Base-by-base conservation (phyloP, 768 basidiomycete species). In the Russula brevipes region DNA sequence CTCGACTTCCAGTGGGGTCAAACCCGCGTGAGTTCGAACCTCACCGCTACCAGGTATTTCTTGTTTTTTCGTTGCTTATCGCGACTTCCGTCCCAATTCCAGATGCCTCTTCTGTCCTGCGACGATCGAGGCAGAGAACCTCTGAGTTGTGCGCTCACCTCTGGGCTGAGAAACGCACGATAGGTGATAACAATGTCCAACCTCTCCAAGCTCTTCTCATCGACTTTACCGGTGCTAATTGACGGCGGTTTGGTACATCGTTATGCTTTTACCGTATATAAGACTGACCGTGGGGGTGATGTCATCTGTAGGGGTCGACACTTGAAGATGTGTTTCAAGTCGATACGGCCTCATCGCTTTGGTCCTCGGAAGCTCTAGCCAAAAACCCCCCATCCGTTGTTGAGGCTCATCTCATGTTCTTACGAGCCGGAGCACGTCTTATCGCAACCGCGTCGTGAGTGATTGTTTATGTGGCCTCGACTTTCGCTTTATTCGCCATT, bases 11-110 rank as follows among this genome's bases (percentile, higher is more conserved):
- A 87, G 88, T 88, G 86, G 85, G 84, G 85, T 44, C 24, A 80
- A 83, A 80, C 79, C 86, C 87, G 86, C 88, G 87, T 85, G 88
- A 88, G 88, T 89, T 89, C 87, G 87, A 89, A 87, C 85, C 88
- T 88, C 87, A 86, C 88, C 83, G 85, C 84, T 85, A 85, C 85
- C 86, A 88, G 19, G 3, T 16, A 5, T 52, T 0, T 9, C 31
- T 55, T 58, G 61, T 70, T 57, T 68, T 69, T 63, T 70, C 58
- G 19, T 38, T 35, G 35, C n/a, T 12, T 19, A 9, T 11, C n/a
- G 30, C 6, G 24, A 24, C 24, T 24, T 24, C 24, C 24, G 1
- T 24, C 1, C 24, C 24, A 24, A 24, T 24, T 24, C 24, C 24
- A 24, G 19, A 19, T n/a, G 14, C 9, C 17, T 2, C 53, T 17